Base-by-base conservation (phyloP, 1,284 basidiomycete species). In the Pseudozyma flocculosa region DNA sequence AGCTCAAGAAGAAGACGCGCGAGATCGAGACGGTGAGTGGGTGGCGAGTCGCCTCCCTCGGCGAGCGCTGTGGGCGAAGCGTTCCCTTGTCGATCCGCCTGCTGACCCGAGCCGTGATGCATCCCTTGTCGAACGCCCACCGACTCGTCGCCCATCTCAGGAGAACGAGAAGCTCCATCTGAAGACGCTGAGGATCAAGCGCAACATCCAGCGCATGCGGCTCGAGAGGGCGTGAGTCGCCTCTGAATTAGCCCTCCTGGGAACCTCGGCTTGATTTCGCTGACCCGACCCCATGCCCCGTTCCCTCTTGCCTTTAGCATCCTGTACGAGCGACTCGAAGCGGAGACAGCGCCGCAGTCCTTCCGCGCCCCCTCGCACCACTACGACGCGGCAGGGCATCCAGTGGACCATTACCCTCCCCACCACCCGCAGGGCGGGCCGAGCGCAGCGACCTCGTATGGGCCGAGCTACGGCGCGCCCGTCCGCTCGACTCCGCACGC, bases 81-180 rank as follows among this genome's bases (percentile, higher is more conserved):
- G n/a, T n/a, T n/a, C n/a, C n/a, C n/a, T n/a, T n/a, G n/a, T n/a
- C n/a, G n/a, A n/a, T n/a, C n/a, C n/a, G n/a, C n/a, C n/a, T n/a
- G n/a, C n/a, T n/a, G n/a, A n/a, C n/a, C n/a, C n/a, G n/a, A n/a
- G n/a, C n/a, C n/a, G n/a, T n/a, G n/a, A n/a, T n/a, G n/a, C n/a
- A n/a, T n/a, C n/a, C n/a, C n/a, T n/a, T n/a, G n/a, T n/a, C n/a
- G n/a, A n/a, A n/a, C n/a, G n/a, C n/a, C n/a, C n/a, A n/a, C n/a
- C n/a, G n/a, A n/a, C n/a, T n/a, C n/a, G n/a, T n/a, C n/a, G n/a
- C n/a, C 54, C 40, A 52, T 21, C 59, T 24, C 71, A 91, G 87
- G 89, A 91, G 79, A 92, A 92, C 79, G 90, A 92, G 82, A 89
- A 86, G 80, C 83, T 92, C 51, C 84, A 88, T 70, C 85, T 87